Conservation (phyloP, 106 monocot species). For the Acorus calamus region DNA sequence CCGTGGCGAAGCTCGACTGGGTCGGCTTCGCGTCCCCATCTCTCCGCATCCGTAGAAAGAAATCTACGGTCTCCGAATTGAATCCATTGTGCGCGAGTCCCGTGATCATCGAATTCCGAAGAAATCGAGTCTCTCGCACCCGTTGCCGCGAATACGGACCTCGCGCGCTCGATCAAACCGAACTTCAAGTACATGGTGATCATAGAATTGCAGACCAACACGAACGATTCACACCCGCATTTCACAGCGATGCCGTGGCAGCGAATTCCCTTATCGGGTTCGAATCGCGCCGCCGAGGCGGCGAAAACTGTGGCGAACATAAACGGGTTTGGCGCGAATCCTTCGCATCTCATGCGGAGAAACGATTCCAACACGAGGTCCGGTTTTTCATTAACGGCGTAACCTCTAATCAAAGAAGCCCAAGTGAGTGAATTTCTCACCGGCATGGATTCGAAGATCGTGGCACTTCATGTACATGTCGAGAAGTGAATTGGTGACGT, state of each 20-base stretch:
- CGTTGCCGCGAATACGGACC: constrained; percentile 42
- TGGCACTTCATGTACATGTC: constrained; percentile 65
- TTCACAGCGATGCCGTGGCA: constrained; percentile 35
- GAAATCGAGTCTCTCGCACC: constrained; percentile 38
- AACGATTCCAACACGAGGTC: constrained; percentile 25
- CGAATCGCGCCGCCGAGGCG: constrained; percentile 25
- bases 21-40: constrained; percentile 17
- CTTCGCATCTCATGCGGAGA: constrained; percentile 40
- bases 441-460: constrained; percentile 38
- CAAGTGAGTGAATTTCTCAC: constrained; percentile 37
- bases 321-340: constrained; percentile 47
- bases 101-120: constrained; percentile 71
- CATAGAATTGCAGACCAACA: constrained; percentile 55
- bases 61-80: constrained; percentile 34
- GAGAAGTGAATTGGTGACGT: constrained; percentile 38
- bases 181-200: constrained; percentile 85
- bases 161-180: constrained; percentile 20
- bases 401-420: constrained; percentile 39
- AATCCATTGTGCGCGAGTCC: constrained; percentile 43
- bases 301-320: constrained; percentile 43
- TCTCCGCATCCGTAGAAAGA: constrained; percentile 40
- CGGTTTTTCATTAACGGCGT: constrained; percentile 16
- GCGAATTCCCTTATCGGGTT: constrained; percentile 20
- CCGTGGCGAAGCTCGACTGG: constrained; percentile 48
- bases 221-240: constrained; percentile 24